Evolutionary conservation across 306 rosid species (phyloP), one percentile per base, ranked within the genome.

Genomic region (Dalbergia oliveri): DNA sequence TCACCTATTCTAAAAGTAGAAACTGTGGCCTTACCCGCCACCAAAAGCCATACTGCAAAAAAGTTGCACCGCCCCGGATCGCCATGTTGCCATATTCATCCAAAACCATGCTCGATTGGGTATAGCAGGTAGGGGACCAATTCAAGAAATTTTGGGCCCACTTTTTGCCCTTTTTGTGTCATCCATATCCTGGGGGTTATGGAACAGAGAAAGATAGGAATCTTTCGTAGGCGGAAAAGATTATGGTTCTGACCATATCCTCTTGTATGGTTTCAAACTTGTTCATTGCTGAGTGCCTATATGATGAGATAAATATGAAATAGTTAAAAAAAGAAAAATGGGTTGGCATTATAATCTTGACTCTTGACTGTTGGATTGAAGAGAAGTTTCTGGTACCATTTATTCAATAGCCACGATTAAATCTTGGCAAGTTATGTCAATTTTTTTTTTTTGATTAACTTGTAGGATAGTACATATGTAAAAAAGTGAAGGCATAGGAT

Each of bases 111-210:
- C 81, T 83, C 58, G 75, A 86, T 80, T 83, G 85, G 76, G 73
- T 69, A 73, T 73, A 21, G 86, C 39, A 63, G 73, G 68, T 21
- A 75, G 85, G 87, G 89, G 84, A 83, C 87, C 87, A 77, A 54
- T 68, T 62, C 73, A 69, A 39, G 71, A 62, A 76, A 10, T 18
- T 39, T 68, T 60, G 83, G 76, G 76, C 76, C 89, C 87, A 67
- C 85, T 16, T 61, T 21, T 6, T 0, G 0, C 58, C 15, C 66
- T 21, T 73, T 57, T 16, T 57, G 49, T 76, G 79, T 53, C 83
- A 73, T 83, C 71, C 83, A 83, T 80, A 76, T 56, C 82, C 4
- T 13, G 14, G 15, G 50, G 70, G 69, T 59, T 66, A 59, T 76
- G 73, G 41, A 37, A 43, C 68, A 66, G 44, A 66, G 65, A 76